Base-by-base conservation (phyloP, 768 basidiomycete species). In the Butyriboletus loyo region DNA sequence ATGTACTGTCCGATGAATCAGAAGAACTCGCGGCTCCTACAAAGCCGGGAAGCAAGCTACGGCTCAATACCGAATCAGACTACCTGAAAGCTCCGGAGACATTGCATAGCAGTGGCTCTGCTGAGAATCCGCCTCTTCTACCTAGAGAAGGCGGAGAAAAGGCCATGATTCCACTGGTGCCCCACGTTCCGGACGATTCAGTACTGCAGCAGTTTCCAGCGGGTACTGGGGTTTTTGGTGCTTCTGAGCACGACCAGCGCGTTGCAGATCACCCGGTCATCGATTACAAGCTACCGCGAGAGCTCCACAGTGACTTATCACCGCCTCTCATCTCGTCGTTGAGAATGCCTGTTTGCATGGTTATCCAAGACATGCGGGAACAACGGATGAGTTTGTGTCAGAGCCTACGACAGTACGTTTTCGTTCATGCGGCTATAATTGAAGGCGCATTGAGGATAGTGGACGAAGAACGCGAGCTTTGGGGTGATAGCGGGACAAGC, bases 381-480 rank as follows among this genome's bases (percentile, higher is more conserved):
- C 95, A 98, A 72, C 77, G 96, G 49, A 98, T 98, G 96, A 93
- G 91, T 63, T 72, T 97, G 55, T 96, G 95, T 66, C 95, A 96
- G 75, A 96, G 89, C 68, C 72, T 95, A 64, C 76, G 94, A 52
- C 96, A 98, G 72, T 98, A 95, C 64, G 87, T 95, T 19, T 98
- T 95, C 70, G 89, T 93, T 34, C 91, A 97, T 66, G 84, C 86
- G 28, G 92, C 86, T 17, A 76, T 94, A 51, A 80, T 93, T 52
- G 89, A 91, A 68, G 91, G 92, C 7, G 81, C 86, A 15, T 68
- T 93, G 71, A 77, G 81, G 77, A 74, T 92, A 17, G 77, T 87
- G 41, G 90, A 92, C 57, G 87, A 91, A 67, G 84, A 87, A 70
- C 75, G 72, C 52, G 75, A 75, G 62, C 47, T 67, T 39, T 69